These are phyloP conservation scores for Syncephalastrum contaminatum DNA, from an alignment of 371 early-diverging fungal genomes.

Conservation along the genomic window DNA sequence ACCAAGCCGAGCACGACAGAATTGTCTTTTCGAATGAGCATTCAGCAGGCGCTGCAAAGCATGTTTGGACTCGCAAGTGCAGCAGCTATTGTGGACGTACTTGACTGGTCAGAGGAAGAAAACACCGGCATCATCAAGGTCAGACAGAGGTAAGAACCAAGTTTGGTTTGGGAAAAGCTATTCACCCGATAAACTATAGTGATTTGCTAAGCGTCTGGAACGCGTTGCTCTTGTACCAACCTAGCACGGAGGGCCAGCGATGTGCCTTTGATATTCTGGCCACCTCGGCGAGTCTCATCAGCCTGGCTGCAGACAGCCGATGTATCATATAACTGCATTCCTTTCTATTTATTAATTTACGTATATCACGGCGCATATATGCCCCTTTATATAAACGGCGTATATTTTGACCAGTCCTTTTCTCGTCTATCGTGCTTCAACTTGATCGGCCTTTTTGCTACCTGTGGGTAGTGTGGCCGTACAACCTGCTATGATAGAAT, in stretches of 20 bases:
- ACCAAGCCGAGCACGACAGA: constrained; percentile 29
- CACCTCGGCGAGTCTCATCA: constrained; percentile 40
- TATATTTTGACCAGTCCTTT: too few species aligned
- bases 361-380: too few species aligned
- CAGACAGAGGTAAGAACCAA: constrained; percentile 30
- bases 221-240: constrained; percentile 35
- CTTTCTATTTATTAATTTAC: too few species aligned
- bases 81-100: constrained; percentile 33
- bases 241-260: constrained; percentile 22
- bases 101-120: constrained; percentile 38
- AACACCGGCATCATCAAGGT: constrained; percentile 40
- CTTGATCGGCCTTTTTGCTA: too few species aligned
- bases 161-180: neutral
- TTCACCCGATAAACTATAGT: constrained; percentile 13
- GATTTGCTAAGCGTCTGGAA: constrained; percentile 42
- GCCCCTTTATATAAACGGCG: too few species aligned
- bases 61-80: constrained; percentile 41
- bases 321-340: too few species aligned
- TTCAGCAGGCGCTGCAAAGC: constrained; percentile 39
- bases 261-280: constrained; percentile 36
- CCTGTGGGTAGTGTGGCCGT: too few species aligned
- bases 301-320: constrained; percentile 26
- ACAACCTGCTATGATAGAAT: too few species aligned
- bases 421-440: too few species aligned
- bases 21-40: constrained; percentile 44